Base-by-base conservation (phyloP, 371 early-diverging fungal species). In the Mucor saturninus region DNA sequence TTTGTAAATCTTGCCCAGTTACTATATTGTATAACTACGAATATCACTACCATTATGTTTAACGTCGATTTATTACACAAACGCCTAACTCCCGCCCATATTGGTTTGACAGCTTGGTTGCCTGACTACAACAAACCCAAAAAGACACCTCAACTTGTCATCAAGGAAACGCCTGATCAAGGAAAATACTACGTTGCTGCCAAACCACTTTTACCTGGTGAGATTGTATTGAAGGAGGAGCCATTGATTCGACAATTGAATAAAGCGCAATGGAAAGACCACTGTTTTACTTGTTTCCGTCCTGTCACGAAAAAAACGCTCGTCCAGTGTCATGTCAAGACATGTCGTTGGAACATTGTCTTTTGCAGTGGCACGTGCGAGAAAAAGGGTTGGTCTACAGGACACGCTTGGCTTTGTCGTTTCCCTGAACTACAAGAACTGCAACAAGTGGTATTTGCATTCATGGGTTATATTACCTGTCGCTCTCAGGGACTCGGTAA, bases 211-310 rank as follows among this genome's bases (percentile, higher is more conserved):
- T 7, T 37, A 21, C 59, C 30, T 32, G 67, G 67, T 9, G 58
- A 57, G 1, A 21, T 38, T 5, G n/a, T 67, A 3, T 15, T 67
- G 9, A 14, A n/a, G 15, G 74, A 73, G 39, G 40, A 50, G 8
- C 71, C 74, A 0, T 73, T 64, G 28, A 64, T 70, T 21, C 67
- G 54, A n/a, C 62, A 67, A 40, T 35, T 73, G 6, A 35, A 65
- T 30, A 31, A 30, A 0, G 6, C 21, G 0, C 49, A 56, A 21
- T 14, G 28, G 8, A 9, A 30, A 1, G 38, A 30, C 32, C 61
- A 53, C 38, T 73, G 74, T 32, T 38, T 46, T 30, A 46, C 26
- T 15, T 73, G 74, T 28, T 70, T 73, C 48, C n/a, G 39, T 31
- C 15, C 28, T 1, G 1, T 64, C 0, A 42, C 38, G 2, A 8